Conservation (phyloP, 306 rosid species). For the Boehmeria nivea region DNA sequence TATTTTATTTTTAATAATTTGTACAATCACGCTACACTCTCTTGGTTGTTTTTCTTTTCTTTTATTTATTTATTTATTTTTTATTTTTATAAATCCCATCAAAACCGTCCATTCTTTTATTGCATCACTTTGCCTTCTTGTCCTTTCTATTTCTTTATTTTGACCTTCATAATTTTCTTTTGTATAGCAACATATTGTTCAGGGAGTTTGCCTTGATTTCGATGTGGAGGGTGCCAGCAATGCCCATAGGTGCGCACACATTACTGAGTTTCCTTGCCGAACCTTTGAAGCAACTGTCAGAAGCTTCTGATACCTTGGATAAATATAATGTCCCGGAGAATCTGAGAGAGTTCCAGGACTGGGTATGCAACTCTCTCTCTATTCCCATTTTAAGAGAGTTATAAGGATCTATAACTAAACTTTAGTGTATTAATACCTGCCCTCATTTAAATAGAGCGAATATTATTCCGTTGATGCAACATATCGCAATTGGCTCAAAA, state of each 20-base stretch:
- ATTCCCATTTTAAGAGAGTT: too few species aligned
- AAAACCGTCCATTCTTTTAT: too few species aligned
- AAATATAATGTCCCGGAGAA: conserved; percentile 52
- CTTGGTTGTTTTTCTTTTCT: too few species aligned
- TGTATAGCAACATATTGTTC: conserved; percentile 74
- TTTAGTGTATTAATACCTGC: conserved; percentile 4
- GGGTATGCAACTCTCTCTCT: conserved; percentile 51
- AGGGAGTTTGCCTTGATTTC: conserved; percentile 95
- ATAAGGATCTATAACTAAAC: background rate
- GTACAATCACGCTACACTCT: too few species aligned
- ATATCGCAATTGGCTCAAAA: conserved; percentile 95
- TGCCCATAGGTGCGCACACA: conserved; percentile 92
- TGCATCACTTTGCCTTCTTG: too few species aligned
- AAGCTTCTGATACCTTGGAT: conserved; percentile 51
- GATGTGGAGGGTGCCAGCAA: conserved; percentile 94
- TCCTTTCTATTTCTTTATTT: conserved; percentile 12
- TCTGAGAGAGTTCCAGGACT: conserved; percentile 85
- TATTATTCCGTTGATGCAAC: conserved; percentile 95
- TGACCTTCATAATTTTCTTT: conserved; percentile 10
- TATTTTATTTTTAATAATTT: too few species aligned
- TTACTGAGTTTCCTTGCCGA: conserved; percentile 89
- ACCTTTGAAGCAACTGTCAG: conserved; percentile 87
- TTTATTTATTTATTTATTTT: too few species aligned
- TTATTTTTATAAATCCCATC: too few species aligned
- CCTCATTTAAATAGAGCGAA: conserved; percentile 54